Base-by-base conservation (phyloP, 2,329 filamentous ascomycete genomes). In the Sporothrix pseudoabietina region DNA sequence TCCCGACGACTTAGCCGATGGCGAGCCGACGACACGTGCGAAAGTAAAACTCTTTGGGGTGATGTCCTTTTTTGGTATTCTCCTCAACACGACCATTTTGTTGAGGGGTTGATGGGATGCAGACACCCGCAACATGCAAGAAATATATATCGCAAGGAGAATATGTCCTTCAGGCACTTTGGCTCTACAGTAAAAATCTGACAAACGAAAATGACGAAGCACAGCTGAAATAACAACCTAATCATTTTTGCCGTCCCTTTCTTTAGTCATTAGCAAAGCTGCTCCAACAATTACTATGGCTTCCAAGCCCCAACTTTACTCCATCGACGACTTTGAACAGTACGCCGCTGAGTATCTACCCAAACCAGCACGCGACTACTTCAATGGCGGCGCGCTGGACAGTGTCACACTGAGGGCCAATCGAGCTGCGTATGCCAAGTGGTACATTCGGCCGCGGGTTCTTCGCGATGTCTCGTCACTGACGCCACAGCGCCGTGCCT, bases 281-380 rank as follows among this genome's bases (percentile, higher is more conserved):
- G 9, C 55, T 4, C 61, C 39, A n/a, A 54, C 52, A 22, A 22
- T 47, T 7, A 47, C 41, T 3, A 47, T 47, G 39, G 39, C 61
- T 4, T 44, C 39, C 4, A 66, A 47, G 26, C 61, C 61, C 12
- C 61, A 66, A 39, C 61, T 66, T 14, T 66, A 66, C 26, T 66
- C 61, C 7, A 66, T 66, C n/a, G 61, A 66, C 61, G 61, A 66
- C n/a, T 66, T 66, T 47, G 61, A 66, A n/a, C n/a, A 47, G 12
- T 66, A 44, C 22, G 61, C 61, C 16, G 35, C 39, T 16, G 61
- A 49, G 30, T 66, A 47, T n/a, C n/a, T 66, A n/a, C 61, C 61
- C 9, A 66, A 66, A 16, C 1, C 61, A 26, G 61, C 61, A 19
- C 61, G 61, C 10, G 61, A 66, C 61, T 66, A 66, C 39, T 66